Conservation (phyloP, 2,329 filamentous ascomycete species). For the Fusarium brachygibbosum region DNA sequence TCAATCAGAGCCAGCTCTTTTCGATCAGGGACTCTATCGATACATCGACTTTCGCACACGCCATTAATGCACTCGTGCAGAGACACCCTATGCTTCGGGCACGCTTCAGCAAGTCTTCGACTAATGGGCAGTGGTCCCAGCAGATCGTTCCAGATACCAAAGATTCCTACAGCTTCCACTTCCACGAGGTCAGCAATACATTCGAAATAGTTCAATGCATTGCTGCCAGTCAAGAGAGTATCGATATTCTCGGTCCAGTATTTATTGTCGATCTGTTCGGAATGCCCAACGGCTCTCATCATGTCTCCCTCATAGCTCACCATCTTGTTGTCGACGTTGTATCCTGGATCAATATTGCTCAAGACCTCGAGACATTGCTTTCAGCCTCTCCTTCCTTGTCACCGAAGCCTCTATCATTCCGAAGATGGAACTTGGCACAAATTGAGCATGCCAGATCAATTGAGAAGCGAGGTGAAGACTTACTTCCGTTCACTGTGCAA, state of each 20-base stretch:
- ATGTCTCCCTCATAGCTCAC: constrained; percentile 52
- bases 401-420: constrained; percentile 53
- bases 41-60: constrained; percentile 26
- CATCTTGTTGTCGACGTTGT: constrained; percentile 61
- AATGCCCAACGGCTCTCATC: constrained; percentile 29
- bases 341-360: constrained; percentile 60
- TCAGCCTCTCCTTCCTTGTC: constrained; percentile 32
- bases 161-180: constrained; percentile 39
- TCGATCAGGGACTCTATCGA: constrained; percentile 45
- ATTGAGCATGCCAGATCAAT: constrained; percentile 47
- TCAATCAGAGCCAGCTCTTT: constrained; percentile 62
- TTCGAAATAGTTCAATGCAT: constrained; percentile 12
- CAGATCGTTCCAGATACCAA: constrained; percentile 41
- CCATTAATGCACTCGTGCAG: constrained; percentile 47
- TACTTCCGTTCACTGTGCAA: constrained; percentile 21
- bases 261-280: constrained; percentile 26
- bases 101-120: constrained; percentile 44
- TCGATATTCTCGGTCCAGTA: constrained; percentile 10
- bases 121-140: constrained; percentile 38
- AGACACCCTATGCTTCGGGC: constrained; percentile 56
- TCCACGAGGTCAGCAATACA: constrained; percentile 25
- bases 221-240: constrained; percentile 2
- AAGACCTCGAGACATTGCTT: constrained; percentile 59
- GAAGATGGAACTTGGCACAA: constrained; percentile 56
- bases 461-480: neutral